Percentiles rank a stretch among this genome's conserved stretches.
Conservation (phyloP, 768 basidiomycete genomes). For the Phylloporus sp. region DNA sequence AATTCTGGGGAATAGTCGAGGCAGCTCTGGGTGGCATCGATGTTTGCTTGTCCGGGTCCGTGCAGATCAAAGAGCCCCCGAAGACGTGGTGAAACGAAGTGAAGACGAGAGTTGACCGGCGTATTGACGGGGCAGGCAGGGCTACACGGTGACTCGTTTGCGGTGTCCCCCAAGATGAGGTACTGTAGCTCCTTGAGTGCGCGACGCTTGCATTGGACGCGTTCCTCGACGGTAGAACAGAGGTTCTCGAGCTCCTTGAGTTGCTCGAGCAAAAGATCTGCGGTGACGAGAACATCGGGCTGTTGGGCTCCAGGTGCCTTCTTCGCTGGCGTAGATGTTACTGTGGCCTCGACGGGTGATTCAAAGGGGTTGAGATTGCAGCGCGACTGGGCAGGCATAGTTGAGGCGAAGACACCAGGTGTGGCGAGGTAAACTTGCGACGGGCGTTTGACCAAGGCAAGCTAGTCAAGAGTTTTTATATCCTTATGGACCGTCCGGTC, state of each 20-base stretch:
- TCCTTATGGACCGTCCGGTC: constrained; percentile 2
- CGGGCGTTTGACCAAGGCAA: not conserved
- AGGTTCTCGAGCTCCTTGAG: constrained; percentile 23
- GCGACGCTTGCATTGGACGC: constrained; percentile 20
- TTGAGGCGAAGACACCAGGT: not conserved
- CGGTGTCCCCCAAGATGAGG: constrained; percentile 13
- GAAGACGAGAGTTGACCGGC: constrained; percentile 14
- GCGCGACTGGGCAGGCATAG: constrained; percentile 8
- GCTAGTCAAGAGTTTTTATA: constrained; percentile 15
- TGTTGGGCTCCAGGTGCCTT: constrained; percentile 1
- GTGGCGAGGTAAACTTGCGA: not conserved
- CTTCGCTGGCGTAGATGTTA: not conserved
- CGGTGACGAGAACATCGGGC: constrained; percentile 26
- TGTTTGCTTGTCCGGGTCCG: constrained; percentile 24
- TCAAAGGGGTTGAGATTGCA: constrained; percentile 16
- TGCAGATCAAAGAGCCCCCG: constrained; percentile 29
- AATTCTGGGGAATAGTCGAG: constrained; percentile 23
- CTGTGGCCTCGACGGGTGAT: constrained; percentile 15
- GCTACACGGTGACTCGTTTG: constrained; percentile 12
- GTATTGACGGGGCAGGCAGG: constrained; percentile 23
- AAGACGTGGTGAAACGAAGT: constrained; percentile 24
- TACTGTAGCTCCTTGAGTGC: constrained; percentile 22
- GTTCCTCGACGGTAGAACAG: constrained; percentile 21
- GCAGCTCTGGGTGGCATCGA: constrained; percentile 21
- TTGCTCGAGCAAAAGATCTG: constrained; percentile 27